Evolutionary conservation across 805 yeast species (phyloP).

Genomic region (Metahyphopichia silvanorum): DNA sequence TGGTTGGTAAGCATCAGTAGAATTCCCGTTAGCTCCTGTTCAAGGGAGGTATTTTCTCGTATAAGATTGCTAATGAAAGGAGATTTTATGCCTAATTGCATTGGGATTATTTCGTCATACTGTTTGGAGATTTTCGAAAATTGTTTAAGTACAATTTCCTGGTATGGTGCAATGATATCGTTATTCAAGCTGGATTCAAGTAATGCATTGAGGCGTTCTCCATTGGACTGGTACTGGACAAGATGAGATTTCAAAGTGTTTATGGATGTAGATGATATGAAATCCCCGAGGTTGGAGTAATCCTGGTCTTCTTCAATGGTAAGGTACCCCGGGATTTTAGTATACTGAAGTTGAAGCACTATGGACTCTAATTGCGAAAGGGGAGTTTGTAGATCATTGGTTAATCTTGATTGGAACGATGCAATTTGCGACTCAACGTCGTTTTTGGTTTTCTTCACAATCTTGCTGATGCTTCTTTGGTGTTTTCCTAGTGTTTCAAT

Average conservation of each 20-base stretch:
- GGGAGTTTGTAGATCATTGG: slow-evolving; percentile 17
- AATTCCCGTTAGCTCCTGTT: slow-evolving; percentile 66
- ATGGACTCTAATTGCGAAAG: slow-evolving; percentile 21
- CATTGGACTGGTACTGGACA: slow-evolving; percentile 22
- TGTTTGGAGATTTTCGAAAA: slow-evolving; percentile 11
- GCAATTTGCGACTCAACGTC: no score
- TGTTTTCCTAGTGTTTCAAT: slow-evolving; percentile 13
- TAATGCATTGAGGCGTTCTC: slow-evolving; percentile 14
- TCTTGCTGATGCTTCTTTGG: slow-evolving; percentile 8
- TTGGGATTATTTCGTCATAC: slow-evolving; percentile 17
- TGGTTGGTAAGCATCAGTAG: slow-evolving; percentile 74
- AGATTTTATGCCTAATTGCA: slow-evolving; percentile 11
- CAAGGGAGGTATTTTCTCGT: slow-evolving; percentile 48
- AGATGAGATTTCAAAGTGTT: no score
- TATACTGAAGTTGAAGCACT: slow-evolving; percentile 17
- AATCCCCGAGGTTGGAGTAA: not conserved
- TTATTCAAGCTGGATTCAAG: slow-evolving; percentile 13
- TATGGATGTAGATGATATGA: no score
- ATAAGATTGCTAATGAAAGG: slow-evolving; percentile 15
- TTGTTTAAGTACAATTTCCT: slow-evolving; percentile 9
- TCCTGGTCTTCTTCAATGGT: slow-evolving; percentile 3
- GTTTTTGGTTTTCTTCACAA: slow-evolving; percentile 13
- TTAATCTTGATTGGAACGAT: slow-evolving; percentile 7
- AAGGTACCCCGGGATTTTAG: slow-evolving; percentile 25
- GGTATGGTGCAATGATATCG: slow-evolving; percentile 12